Conservation (phyloP, 2,329 filamentous ascomycete genomes). For the Dendrostoma leiphaemia region DNA sequence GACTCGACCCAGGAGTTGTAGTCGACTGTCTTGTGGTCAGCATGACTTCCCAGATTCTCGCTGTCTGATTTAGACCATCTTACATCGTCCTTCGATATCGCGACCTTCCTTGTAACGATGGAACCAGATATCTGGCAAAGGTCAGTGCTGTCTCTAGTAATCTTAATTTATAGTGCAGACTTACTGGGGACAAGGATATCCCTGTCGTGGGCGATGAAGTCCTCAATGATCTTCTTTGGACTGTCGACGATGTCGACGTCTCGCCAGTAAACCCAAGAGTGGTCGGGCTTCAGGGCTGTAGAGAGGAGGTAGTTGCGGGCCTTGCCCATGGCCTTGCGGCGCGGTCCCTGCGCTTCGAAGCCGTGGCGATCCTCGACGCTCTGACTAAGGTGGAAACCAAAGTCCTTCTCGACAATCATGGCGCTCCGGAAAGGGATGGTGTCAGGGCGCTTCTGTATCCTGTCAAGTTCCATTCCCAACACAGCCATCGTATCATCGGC, state of each 20-base stretch:
- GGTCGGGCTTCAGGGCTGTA: conserved; percentile 82
- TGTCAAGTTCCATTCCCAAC: conserved; percentile 78
- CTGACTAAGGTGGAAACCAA: conserved; percentile 73
- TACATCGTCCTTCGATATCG: conserved; percentile 94
- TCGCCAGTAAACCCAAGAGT: conserved; percentile 98
- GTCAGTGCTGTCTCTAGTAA: conserved; percentile 25
- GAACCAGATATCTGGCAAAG: conserved; percentile 83
- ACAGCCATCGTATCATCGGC: conserved; percentile 89
- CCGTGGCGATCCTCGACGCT: conserved; percentile 79
- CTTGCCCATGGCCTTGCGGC: conserved; percentile 84
- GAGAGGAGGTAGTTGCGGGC: conserved; percentile 90
- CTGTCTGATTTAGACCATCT: conserved; percentile 33
- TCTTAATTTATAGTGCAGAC: conserved; percentile 31
- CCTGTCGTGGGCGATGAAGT: conserved; percentile 90
- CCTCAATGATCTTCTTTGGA: conserved; percentile 82
- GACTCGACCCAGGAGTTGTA: conserved; percentile 99
- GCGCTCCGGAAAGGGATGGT: conserved; percentile 83
- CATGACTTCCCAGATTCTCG: neutral
- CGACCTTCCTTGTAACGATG: conserved; percentile 77
- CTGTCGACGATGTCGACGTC: conserved; percentile 96
- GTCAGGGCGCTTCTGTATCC: conserved; percentile 79
- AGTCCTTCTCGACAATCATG: conserved; percentile 87
- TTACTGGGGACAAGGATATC: conserved; percentile 94
- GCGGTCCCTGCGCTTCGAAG: conserved; percentile 83
- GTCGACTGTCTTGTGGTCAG: conserved; percentile 62